A percentile compares a stretch with the other conserved stretches of the same genome.
Conservation (phyloP, 306 rosid species). For the Vigna trinervia region DNA sequence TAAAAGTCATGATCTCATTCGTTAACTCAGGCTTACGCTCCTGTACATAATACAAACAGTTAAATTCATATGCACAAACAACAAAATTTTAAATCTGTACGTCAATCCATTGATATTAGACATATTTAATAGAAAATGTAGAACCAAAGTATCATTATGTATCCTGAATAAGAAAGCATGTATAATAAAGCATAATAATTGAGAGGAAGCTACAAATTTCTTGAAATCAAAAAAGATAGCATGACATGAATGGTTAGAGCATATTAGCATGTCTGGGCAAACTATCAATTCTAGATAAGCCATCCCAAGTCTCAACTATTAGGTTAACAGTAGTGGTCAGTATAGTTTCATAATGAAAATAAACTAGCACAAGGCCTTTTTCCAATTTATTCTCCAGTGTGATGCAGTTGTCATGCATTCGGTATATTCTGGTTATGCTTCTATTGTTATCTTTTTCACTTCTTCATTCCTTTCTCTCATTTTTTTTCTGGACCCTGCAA, state of each 20-base stretch:
- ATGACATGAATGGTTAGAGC: slow-evolving; percentile 10
- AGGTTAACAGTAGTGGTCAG: slow-evolving; percentile 5
- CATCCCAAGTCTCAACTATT: slow-evolving; percentile 4
- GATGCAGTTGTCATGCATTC: slow-evolving; percentile 26
- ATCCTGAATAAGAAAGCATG: slow-evolving; percentile 23
- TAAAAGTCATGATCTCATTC: slow-evolving; percentile 90
- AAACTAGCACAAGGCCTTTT: slow-evolving; percentile 18
- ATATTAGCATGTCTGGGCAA: slow-evolving; percentile 14
- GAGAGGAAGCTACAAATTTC: slow-evolving; percentile 23
- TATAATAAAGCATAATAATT: neutral
- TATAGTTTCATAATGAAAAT: slow-evolving; percentile 29
- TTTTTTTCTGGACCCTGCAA: neutral
- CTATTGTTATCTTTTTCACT: neutral
- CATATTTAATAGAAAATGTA: slow-evolving; percentile 1
- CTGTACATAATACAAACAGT: slow-evolving; percentile 56
- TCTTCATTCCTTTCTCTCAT: slow-evolving; percentile 23
- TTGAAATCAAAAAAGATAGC: slow-evolving; percentile 16
- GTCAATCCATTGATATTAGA: slow-evolving; percentile 24
- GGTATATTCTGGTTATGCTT: slow-evolving; percentile 8
- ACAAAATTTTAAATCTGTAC: slow-evolving; percentile 10
- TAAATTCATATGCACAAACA: slow-evolving; percentile 22
- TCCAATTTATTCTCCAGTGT: slow-evolving; percentile 14
- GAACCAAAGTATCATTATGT: slow-evolving; percentile 22
- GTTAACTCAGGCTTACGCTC: slow-evolving; percentile 89
- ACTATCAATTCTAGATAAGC: slow-evolving; percentile 17